phyloP scores from a whole-genome alignment of 2,329 filamentous ascomycete genomes.

The Alternaria panax region DNA sequence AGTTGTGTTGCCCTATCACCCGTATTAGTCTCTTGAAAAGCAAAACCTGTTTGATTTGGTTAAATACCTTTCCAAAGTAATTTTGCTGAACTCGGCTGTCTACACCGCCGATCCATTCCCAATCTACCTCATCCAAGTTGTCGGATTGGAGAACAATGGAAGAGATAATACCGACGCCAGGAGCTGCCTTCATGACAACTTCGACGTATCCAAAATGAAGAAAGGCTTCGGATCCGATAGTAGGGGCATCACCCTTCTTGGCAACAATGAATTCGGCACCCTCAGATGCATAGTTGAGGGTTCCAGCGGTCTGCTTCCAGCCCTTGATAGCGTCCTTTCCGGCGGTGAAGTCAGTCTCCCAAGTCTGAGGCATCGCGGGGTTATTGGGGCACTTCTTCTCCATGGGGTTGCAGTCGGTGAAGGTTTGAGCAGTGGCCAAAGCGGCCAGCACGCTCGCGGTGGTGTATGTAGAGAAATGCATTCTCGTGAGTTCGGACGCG shows the following conservation, averaged over 20 bases:
- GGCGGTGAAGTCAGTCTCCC: constrained; percentile 55
- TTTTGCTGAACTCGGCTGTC: constrained; percentile 71
- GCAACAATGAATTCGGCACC: constrained; percentile 61
- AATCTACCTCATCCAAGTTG: constrained; percentile 87
- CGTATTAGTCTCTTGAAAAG: neutral
- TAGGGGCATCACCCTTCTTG: constrained; percentile 62
- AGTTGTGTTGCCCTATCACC: constrained; percentile 71
- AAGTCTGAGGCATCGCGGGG: constrained; percentile 51
- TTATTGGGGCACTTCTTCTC: constrained; percentile 56
- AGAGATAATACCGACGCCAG: constrained; percentile 78
- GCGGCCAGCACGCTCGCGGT: constrained; percentile 43
- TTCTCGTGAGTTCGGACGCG: constrained; percentile 23
- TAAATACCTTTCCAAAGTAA: constrained; percentile 71
- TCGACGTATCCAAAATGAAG: constrained; percentile 86
- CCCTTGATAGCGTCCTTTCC: constrained; percentile 49
- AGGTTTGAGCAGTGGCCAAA: constrained; percentile 53
- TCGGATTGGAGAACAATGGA: constrained; percentile 84
- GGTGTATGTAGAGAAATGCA: constrained; percentile 42
- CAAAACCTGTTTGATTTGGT: constrained; percentile 24
- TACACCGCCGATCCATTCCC: constrained; percentile 78
- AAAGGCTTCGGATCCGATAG: constrained; percentile 79
- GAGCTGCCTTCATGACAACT: constrained; percentile 77
- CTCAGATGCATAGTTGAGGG: constrained; percentile 53
- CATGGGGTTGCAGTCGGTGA: constrained; percentile 55
- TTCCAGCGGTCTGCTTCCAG: constrained; percentile 50